Percentiles rank a stretch among this genome's conserved stretches.
Evolutionary conservation across 345 rosid species (phyloP).

Genomic region (Cardiospermum halicacabum): DNA sequence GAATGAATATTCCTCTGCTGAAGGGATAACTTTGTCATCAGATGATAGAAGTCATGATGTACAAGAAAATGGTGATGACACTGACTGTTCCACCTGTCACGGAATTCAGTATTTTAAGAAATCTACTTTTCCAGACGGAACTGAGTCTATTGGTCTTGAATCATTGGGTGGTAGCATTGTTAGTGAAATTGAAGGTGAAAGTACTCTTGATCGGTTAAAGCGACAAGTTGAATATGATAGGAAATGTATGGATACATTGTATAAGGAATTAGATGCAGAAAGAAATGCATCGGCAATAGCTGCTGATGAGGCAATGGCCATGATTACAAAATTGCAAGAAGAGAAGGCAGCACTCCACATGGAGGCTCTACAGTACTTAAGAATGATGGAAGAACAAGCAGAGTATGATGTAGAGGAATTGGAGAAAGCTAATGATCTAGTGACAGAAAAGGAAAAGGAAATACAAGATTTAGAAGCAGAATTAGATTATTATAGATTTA

Average conservation of each 20-base stretch:
- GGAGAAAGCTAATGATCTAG: constrained; percentile 57
- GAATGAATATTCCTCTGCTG: constrained; percentile 24
- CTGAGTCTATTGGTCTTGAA: constrained; percentile 38
- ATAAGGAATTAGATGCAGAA: constrained; percentile 68
- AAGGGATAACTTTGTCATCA: constrained; percentile 18
- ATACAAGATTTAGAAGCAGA: constrained; percentile 72
- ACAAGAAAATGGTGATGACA: constrained; percentile 24
- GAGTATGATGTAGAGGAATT: constrained; percentile 67
- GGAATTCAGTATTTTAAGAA: constrained; percentile 33
- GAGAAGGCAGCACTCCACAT: constrained; percentile 77
- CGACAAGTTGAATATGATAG: constrained; percentile 52
- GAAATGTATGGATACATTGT: constrained; percentile 37
- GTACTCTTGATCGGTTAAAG: constrained; percentile 39
- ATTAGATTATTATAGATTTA: constrained; percentile 45
- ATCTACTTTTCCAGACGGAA: constrained; percentile 27
- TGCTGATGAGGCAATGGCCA: constrained; percentile 77
- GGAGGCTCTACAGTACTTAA: constrained; percentile 78
- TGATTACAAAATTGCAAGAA: constrained; percentile 79
- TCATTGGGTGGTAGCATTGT: constrained; percentile 47
- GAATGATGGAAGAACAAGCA: constrained; percentile 94
- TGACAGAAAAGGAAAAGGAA: constrained; percentile 65
- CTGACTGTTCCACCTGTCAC: constrained; percentile 26
- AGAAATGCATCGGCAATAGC: constrained; percentile 64
- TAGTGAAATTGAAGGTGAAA: constrained; percentile 62
- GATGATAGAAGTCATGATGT: constrained; percentile 27